Evolutionary conservation across 2,329 filamentous ascomycete species (phyloP), one percentile per base, ranked within the genome.

Genomic region (Byssothecium circinans): DNA sequence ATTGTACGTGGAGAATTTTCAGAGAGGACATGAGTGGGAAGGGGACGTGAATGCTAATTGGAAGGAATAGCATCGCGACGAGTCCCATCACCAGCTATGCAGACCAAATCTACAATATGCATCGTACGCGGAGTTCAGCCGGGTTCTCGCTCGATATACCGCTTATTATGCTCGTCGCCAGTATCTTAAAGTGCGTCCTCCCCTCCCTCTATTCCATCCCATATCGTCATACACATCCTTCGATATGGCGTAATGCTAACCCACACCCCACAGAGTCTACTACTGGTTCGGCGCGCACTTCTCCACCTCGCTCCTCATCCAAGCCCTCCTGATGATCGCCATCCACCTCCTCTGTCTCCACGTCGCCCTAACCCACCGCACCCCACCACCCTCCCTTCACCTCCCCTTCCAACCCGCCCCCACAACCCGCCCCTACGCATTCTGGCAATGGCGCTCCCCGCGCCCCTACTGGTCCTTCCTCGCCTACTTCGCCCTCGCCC

Each of bases 401-500:
- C 65, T 72, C 34, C 88, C 88, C 11, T 91, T 91, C 67, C 76
- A 81, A 2, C 81, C 77, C 52, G 73, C 64, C 48, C 67, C 54
- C 62, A 64, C 71, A 45, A 77, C 75, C 51, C 77, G 88, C 19
- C 88, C 88, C 0, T 91, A 85, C 65, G 81, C 84, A 61, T 92
- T 92, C 68, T 92, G 89, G 89, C 87, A 89, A 70, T 92, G 89
- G 89, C 80, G 83, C 47, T 82, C 81, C 17, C 78, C 84, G 5
- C 84, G 84, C 60, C 87, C 87, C 74, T 91, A 92, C 74, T 95
- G 89, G 89, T 79, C 85, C 47, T 90, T 90, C 63, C 66, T 94
- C 22, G 72, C 83, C 34, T 89, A 87, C 73, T 79, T 91, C 52
- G 80, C 84, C 52, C 75, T 79, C 50, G 72, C 71, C 15, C 77